Evolutionary conservation across 2,329 filamentous ascomycete species (phyloP).

Genomic region (Cordyceps tenuipes): DNA sequence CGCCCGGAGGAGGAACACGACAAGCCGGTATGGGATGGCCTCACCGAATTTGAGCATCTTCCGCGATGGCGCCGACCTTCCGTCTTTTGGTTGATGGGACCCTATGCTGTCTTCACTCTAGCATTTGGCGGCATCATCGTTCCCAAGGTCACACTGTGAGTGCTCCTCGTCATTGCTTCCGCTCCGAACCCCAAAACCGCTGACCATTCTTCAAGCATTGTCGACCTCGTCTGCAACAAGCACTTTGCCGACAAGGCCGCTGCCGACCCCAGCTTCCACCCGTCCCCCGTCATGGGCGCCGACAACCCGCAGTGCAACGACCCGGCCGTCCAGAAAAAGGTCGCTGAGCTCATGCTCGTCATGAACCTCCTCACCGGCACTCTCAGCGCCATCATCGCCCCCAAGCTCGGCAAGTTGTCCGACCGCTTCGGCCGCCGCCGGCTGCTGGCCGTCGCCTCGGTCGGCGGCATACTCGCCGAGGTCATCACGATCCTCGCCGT

Average conservation of each 20-base stretch:
- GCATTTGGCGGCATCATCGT: conserved; percentile 82
- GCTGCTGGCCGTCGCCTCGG: conserved; percentile 63
- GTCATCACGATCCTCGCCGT: conserved; percentile 70
- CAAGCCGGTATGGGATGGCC: conserved; percentile 35
- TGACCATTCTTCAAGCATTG: conserved; percentile 44
- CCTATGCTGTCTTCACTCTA: conserved; percentile 73
- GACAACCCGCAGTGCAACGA: conserved; percentile 75
- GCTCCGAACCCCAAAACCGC: too few species aligned
- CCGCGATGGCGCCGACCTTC: conserved; percentile 58
- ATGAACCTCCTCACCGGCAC: conserved; percentile 66
- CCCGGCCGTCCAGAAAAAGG: conserved; percentile 67
- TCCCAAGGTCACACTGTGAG: conserved; percentile 73
- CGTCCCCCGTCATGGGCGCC: conserved; percentile 55
- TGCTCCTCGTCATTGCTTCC: not conserved
- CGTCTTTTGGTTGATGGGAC: conserved; percentile 73
- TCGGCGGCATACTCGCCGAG: conserved; percentile 68
- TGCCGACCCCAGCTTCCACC: conserved; percentile 49
- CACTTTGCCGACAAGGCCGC: conserved; percentile 65
- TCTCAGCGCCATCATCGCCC: conserved; percentile 71
- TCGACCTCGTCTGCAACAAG: conserved; percentile 72
- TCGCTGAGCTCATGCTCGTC: conserved; percentile 70
- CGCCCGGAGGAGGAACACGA: conserved; percentile 15
- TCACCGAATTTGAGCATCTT: conserved; percentile 50
- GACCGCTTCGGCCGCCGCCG: conserved; percentile 76
- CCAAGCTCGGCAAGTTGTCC: conserved; percentile 75